A percentile compares a stretch with the other conserved stretches of the same genome.
These are phyloP conservation scores for Hibiscus mutabilis DNA, from an alignment of 345 rosid species.

Conservation along the genomic window DNA sequence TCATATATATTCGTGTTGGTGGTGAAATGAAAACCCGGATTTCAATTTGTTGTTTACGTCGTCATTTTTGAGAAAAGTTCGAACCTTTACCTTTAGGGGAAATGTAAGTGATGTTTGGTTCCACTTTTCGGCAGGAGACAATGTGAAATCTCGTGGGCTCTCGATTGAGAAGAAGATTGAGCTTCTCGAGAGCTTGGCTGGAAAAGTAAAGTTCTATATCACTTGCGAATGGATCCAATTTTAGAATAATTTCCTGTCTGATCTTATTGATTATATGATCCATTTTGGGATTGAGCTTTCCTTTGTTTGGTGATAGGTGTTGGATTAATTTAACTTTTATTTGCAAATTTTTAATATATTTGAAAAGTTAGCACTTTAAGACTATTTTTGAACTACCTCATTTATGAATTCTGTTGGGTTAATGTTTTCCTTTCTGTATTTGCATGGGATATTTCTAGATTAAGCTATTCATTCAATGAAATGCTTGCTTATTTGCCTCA, in stretches of 20 bases:
- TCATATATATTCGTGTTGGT: not conserved
- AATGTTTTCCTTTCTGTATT: not conserved
- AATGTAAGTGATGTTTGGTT: not conserved
- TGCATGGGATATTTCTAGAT: not conserved
- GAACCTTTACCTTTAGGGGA: not conserved
- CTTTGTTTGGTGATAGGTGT: not conserved
- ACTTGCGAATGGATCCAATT: not conserved
- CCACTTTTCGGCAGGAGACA: conserved; percentile 41
- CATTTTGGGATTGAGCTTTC: not conserved
- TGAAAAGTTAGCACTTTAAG: not conserved
- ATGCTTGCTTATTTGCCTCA: conserved; percentile 15
- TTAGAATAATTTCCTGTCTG: not conserved
- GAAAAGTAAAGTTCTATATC: conserved; percentile 40
- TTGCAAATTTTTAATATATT: not conserved
- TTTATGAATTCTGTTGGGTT: not conserved
- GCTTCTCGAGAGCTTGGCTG: conserved; percentile 73
- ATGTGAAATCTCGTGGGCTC: conserved; percentile 43
- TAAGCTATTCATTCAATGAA: not conserved
- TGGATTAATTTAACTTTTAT: not conserved
- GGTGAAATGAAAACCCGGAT: not conserved
- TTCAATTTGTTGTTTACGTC: not conserved
- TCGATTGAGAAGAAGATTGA: conserved; percentile 92
- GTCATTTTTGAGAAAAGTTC: not conserved
- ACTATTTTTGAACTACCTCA: not conserved
- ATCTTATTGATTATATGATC: not conserved